Evolutionary conservation across 495 filamentous ascomycete genomes (phyloP).

Genomic region (Penicillium samsonianum): DNA sequence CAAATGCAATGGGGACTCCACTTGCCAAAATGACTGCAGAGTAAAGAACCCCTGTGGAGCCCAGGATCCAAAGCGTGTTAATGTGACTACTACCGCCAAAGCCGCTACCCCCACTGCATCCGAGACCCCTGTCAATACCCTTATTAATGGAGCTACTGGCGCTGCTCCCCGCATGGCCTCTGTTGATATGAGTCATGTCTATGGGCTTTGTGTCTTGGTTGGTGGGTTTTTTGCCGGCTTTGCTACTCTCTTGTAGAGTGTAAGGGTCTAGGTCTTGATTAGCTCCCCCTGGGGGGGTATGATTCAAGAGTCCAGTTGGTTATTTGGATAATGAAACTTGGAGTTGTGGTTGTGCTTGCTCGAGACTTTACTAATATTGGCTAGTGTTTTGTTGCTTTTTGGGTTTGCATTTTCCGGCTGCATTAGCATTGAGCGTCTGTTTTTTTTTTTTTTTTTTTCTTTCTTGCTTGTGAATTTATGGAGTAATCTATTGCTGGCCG

Average conservation of each 20-base stretch:
- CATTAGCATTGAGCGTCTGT: slow-evolving; percentile 20
- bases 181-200: slow-evolving; percentile 57
- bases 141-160: slow-evolving; percentile 19
- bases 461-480: slow-evolving; percentile 10
- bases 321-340: slow-evolving; percentile 2
- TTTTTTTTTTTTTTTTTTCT: slow-evolving; percentile 2
- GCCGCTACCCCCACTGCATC: slow-evolving; percentile 40
- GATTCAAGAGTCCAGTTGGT: not conserved
- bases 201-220: slow-evolving; percentile 57
- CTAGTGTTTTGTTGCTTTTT: slow-evolving; percentile 1
- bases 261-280: not conserved
- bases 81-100: slow-evolving; percentile 52
- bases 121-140: slow-evolving; percentile 32
- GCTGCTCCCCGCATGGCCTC: slow-evolving; percentile 30
- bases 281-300: too few relatives aligned
- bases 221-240: slow-evolving; percentile 65
- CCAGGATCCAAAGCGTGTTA: slow-evolving; percentile 62
- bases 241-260: slow-evolving; percentile 55
- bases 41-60: slow-evolving; percentile 79
- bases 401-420: slow-evolving; percentile 10
- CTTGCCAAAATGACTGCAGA: slow-evolving; percentile 66
- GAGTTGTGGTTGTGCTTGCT: slow-evolving; percentile 7
- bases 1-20: slow-evolving; percentile 56
- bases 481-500: not conserved
- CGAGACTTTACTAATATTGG: not conserved